Evolutionary conservation across 768 basidiomycete genomes (phyloP).

Genomic region (Amanita rubescens): DNA sequence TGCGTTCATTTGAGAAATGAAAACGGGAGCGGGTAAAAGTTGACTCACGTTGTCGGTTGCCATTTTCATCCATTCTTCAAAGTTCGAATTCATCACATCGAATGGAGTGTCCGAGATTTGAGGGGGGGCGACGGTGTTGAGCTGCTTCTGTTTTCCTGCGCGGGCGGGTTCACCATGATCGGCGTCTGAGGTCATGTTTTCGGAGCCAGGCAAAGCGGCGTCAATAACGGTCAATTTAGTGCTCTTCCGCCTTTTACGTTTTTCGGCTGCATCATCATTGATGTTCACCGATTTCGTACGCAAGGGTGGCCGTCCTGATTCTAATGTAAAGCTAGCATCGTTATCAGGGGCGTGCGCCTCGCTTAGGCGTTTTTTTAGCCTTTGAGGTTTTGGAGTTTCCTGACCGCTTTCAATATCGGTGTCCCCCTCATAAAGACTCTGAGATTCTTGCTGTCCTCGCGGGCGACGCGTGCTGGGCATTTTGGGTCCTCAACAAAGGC

Average conservation of each 20-base stretch:
- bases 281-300: conserved; percentile 44
- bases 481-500: conserved; percentile 6
- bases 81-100: conserved; percentile 88
- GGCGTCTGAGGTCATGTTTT: conserved; percentile 16
- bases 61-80: conserved; percentile 99
- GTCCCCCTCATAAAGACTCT: conserved; percentile 29
- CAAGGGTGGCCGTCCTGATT: conserved; percentile 27
- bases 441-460: conserved; percentile 23
- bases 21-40: conserved; percentile 5
- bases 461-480: conserved; percentile 33
- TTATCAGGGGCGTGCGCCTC: conserved; percentile 44
- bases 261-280: conserved; percentile 88
- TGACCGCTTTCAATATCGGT: conserved; percentile 32
- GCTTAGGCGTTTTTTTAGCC: conserved; percentile 53
- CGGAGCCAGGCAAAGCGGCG: conserved; percentile 49
- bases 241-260: conserved; percentile 74
- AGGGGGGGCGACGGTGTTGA: conserved; percentile 53
- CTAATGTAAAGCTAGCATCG: conserved; percentile 33
- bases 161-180: conserved; percentile 38
- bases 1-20: conserved; percentile 25
- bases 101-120: conserved; percentile 55
- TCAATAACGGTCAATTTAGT: conserved; percentile 56
- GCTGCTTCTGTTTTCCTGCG: conserved; percentile 50
- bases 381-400: conserved; percentile 33
- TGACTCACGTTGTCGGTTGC: conserved; percentile 90